A percentile compares a stretch with the other conserved stretches of the same genome.
Conservation (phyloP, 257 asterid genomes). For the Penstemon barbatus region DNA sequence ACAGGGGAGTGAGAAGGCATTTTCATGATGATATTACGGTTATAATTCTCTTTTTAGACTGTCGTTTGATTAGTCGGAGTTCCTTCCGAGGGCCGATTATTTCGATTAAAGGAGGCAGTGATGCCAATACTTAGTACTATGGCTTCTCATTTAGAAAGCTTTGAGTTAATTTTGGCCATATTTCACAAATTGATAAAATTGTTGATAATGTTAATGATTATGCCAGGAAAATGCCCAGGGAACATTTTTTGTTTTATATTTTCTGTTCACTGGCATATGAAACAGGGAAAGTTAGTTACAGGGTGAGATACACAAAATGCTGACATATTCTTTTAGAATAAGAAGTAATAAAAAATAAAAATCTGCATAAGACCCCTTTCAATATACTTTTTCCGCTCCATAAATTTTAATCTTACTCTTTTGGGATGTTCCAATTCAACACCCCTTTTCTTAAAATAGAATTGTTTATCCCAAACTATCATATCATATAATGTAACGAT, state of each 20-base stretch:
- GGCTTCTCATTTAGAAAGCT: too few relatives aligned
- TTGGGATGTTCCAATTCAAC: too few relatives aligned
- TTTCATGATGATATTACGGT: conserved; percentile 83
- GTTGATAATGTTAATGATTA: conserved; percentile 40
- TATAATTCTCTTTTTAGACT: conserved; percentile 63
- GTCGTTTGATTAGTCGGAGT: conserved; percentile 52
- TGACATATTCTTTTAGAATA: conserved; percentile 18
- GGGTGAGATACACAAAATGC: conserved; percentile 25
- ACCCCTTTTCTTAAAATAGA: too few relatives aligned
- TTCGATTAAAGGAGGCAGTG: conserved; percentile 53
- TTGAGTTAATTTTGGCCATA: too few relatives aligned
- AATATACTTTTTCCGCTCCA: too few relatives aligned
- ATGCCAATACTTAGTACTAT: too few relatives aligned
- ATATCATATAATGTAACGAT: too few relatives aligned
- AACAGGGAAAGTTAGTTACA: conserved; percentile 28
- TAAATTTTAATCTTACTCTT: too few relatives aligned
- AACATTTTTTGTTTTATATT: neutral
- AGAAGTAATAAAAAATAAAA: too few relatives aligned
- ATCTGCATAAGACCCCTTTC: too few relatives aligned
- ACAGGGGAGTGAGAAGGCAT: conserved; percentile 75
- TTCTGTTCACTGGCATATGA: conserved; percentile 54
- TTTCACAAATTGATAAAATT: too few relatives aligned
- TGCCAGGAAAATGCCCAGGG: conserved; percentile 42
- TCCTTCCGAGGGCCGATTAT: conserved; percentile 41
- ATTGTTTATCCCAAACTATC: too few relatives aligned